Base-by-base conservation (phyloP, 2,329 filamentous ascomycete species). In the Exophiala mesophila region DNA sequence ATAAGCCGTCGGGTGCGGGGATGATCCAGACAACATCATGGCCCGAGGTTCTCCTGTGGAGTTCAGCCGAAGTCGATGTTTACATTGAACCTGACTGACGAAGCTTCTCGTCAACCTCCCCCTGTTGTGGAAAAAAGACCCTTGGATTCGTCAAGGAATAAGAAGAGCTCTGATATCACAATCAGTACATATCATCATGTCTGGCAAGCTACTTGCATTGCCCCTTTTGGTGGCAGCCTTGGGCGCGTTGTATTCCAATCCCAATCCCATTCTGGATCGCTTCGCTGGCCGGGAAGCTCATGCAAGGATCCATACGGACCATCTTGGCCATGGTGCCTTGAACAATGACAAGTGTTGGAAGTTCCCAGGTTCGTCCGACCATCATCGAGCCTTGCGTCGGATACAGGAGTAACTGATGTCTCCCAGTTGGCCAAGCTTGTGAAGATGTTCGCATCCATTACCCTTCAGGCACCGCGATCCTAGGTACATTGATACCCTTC, bases 381-480 rank as follows among this genome's bases (percentile, higher is more conserved):
- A 20, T 21, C 19, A 23, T 15, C 9, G 5, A 19, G n/a, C n/a
- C n/a, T n/a, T 31, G 29, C 7, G 5, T 12, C 5, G 13, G 29
- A 16, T 31, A 13, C 29, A 31, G n/a, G n/a, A 23, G 30, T 17
- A 23, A 21, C 20, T 23, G 36, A 23, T 15, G 20, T 5, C 10
- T 12, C 15, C 24, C 21, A 50, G 47, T 46, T 16, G 47, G 47
- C 24, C 24, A 50, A 33, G 47, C 47, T 2, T 50, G 47, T 20
- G 47, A 50, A 26, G 47, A 50, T 32, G 47, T 50, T 3, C 43
- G 47, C 4, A 44, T 50, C 34, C 43, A 50, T 35, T 26, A 50
- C 15, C 29, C 21, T 5, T 46, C 43, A 2, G 47, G 35, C 2
- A 43, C 36, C n/a, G 47, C 44, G 6, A 40, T 50, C 24, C 15